These are phyloP conservation scores for Paramecium caudatum DNA, from an alignment of 73 alveolate species.

Conservation along the genomic window DNA sequence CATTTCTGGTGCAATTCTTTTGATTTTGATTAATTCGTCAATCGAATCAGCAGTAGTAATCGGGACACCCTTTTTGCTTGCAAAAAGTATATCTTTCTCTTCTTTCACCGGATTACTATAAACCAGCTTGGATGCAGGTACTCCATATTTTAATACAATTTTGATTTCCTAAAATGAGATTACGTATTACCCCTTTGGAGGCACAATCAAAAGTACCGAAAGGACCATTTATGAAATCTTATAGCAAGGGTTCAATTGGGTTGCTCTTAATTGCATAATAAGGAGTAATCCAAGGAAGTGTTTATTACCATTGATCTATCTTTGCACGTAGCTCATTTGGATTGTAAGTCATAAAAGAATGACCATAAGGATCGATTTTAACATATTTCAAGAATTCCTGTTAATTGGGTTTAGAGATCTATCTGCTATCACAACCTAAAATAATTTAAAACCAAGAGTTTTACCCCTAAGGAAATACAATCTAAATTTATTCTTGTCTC, in stretches of 20 bases:
- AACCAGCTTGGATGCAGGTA: conserved; percentile 60
- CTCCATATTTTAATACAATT: conserved; percentile 67
- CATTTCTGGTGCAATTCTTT: conserved; percentile 73
- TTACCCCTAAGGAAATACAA: conserved; percentile 18
- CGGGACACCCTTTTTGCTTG: conserved; percentile 47
- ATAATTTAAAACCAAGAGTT: background rate
- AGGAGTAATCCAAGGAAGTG: conserved; percentile 70
- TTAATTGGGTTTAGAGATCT: background rate
- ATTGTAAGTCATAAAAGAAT: conserved; percentile 70
- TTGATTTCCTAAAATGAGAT: conserved; percentile 56
- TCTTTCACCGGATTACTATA: conserved; percentile 73
- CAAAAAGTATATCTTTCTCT: conserved; percentile 67
- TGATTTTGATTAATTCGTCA: conserved; percentile 66
- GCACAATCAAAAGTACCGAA: conserved; percentile 75
- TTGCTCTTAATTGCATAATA: conserved; percentile 74
- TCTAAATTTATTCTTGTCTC: background rate
- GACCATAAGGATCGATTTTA: conserved; percentile 67
- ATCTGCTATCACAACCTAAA: conserved; percentile 41
- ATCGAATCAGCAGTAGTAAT: conserved; percentile 71
- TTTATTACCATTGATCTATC: conserved; percentile 53
- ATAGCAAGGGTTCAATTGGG: conserved; percentile 72
- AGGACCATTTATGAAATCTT: conserved; percentile 68
- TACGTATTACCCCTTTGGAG: conserved; percentile 69
- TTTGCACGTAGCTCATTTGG: conserved; percentile 53
- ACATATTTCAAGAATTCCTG: conserved; percentile 61